A percentile compares a stretch with the other conserved stretches of the same genome.
Conservation (phyloP, 2,329 filamentous ascomycete genomes). For the Achaetomium macrosporum region DNA sequence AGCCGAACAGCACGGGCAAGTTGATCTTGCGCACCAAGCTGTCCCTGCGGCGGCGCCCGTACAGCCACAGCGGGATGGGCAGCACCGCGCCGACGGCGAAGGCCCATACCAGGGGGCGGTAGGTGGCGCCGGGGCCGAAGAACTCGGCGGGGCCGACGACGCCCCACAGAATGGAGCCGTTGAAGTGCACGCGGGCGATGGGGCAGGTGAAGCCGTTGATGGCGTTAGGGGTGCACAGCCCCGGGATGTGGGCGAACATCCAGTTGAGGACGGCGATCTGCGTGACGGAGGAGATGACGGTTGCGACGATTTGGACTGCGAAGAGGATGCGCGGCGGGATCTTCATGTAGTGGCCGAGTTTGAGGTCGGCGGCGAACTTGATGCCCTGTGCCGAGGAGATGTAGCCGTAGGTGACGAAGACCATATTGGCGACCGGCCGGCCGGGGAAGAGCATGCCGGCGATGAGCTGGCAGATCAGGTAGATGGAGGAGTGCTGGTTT, state of each 20-base stretch:
- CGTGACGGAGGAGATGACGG: slow-evolving; percentile 68
- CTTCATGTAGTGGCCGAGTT: slow-evolving; percentile 85
- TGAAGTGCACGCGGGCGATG: slow-evolving; percentile 82
- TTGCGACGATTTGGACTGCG: slow-evolving; percentile 70
- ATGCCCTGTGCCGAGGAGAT: slow-evolving; percentile 84
- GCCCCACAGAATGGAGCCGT: slow-evolving; percentile 84
- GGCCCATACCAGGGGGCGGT: slow-evolving; percentile 72
- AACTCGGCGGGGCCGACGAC: slow-evolving; percentile 78
- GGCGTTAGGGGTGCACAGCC: slow-evolving; percentile 72
- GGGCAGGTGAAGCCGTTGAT: slow-evolving; percentile 85
- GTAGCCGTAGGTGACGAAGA: slow-evolving; percentile 87
- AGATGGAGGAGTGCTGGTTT: slow-evolving; percentile 82
- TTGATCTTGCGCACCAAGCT: slow-evolving; percentile 71
- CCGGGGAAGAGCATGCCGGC: slow-evolving; percentile 79
- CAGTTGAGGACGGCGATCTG: slow-evolving; percentile 84
- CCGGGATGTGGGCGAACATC: slow-evolving; percentile 75
- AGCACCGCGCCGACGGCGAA: slow-evolving; percentile 72
- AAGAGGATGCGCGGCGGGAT: slow-evolving; percentile 75
- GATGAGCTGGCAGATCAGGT: slow-evolving; percentile 79
- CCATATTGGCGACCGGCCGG: slow-evolving; percentile 85
- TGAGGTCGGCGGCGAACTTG: slow-evolving; percentile 82
- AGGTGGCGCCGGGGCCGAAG: slow-evolving; percentile 70
- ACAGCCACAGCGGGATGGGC: slow-evolving; percentile 68
- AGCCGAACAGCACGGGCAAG: slow-evolving; percentile 76
- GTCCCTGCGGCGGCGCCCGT: slow-evolving; percentile 52